Evolutionary conservation across 2,329 filamentous ascomycete species (phyloP), one percentile per base, ranked within the genome.

Genomic region (Furcasterigmium sp.): DNA sequence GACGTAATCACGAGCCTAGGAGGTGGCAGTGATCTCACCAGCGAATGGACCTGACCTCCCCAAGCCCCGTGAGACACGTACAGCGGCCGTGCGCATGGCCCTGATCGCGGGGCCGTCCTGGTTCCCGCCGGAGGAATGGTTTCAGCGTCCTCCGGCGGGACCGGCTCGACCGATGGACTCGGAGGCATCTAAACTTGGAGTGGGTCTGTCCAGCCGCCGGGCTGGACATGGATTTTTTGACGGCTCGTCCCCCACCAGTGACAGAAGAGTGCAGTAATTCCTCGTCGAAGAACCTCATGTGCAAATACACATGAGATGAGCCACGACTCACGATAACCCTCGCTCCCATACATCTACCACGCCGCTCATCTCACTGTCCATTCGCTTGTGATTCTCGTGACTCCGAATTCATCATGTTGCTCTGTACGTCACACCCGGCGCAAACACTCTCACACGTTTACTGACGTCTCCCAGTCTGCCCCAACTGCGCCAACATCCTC

Each of bases 401-500:
- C n/a, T n/a, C n/a, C n/a, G n/a, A n/a, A n/a, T n/a, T 47, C 59
- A 65, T 53, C 45, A 86, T 86, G 83, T 64, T 86, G 52, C 79
- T 86, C 63, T 86, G 82, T 86, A 74, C 56, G 63, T 39, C 23
- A 11, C 39, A 18, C 18, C 37, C 19, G 10, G 35, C 32, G 32
- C n/a, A 30, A 4, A 8, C 54, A 47, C 41, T 26, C 26, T 23
- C 15, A 23, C 18, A 41, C 29, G n/a, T n/a, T n/a, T n/a, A n/a
- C n/a, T n/a, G n/a, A n/a, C n/a, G n/a, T 18, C 25, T 21, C 43
- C 26, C 54, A 86, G 85, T 91, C 78, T 93, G 87, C 65, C 87
- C 87, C 40, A 80, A 80, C 61, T 93, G 87, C 74, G 82, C 82
- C 65, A 93, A 91, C 71, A 82, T 89, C 65, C 80, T 93, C 59